phyloP scores from a whole-genome alignment of 495 filamentous ascomycete species.

The Amphirosellinia nigrospora region DNA sequence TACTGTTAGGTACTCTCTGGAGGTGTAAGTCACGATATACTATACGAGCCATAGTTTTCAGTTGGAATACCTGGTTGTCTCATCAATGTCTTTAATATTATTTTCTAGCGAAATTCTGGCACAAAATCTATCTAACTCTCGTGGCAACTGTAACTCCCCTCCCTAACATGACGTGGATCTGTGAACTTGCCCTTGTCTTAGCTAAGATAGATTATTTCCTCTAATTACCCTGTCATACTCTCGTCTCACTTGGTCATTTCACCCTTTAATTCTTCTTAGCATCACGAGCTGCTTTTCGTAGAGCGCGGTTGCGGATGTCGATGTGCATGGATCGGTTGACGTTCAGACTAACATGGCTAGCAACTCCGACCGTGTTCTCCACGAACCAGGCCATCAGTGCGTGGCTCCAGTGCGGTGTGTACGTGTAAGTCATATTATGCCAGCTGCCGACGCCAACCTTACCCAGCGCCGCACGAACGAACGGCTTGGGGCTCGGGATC shows the following conservation, averaged over 20 bases:
- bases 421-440: constrained; percentile 75
- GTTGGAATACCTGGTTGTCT: not conserved
- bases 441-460: constrained; percentile 84
- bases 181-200: not conserved
- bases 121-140: not conserved
- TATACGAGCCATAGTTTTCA: too few species aligned
- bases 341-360: constrained; percentile 64
- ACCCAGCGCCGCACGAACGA: constrained; percentile 77
- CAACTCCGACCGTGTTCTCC: constrained; percentile 70
- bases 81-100: not conserved
- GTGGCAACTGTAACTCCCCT: not conserved
- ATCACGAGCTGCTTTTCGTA: constrained; percentile 88
- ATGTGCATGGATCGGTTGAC: constrained; percentile 83
- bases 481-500: constrained; percentile 81
- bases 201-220: not conserved
- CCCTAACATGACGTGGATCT: not conserved
- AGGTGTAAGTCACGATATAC: too few species aligned
- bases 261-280: constrained; percentile 60
- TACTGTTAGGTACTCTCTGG: too few species aligned
- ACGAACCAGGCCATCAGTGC: constrained; percentile 85
- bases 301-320: constrained; percentile 82
- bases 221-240: not conserved
- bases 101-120: not conserved
- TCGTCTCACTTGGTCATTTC: too few species aligned
- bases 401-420: constrained; percentile 93